These are phyloP conservation scores for Phytophthora europaea DNA, from an alignment of 352 stramenopile species.

Conservation along the genomic window DNA sequence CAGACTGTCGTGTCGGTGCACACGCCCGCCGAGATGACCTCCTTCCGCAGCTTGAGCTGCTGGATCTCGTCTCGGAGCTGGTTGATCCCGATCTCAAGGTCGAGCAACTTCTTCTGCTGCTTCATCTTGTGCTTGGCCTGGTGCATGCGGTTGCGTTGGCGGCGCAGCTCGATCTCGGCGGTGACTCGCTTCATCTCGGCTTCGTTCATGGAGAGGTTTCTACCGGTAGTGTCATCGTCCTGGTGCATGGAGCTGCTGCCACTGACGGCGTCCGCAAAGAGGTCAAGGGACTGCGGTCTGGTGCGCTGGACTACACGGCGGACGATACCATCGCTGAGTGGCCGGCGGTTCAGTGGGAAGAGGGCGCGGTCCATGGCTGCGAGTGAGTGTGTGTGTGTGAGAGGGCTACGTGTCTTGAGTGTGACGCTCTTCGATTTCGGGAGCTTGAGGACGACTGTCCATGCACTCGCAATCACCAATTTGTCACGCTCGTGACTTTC, in stretches of 20 bases:
- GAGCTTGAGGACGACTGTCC: no score
- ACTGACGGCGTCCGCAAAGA: constrained; percentile 6
- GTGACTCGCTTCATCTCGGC: neutral
- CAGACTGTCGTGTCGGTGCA: constrained; percentile 17
- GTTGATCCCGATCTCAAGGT: constrained; percentile 11
- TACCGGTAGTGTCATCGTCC: neutral
- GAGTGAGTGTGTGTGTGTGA: neutral
- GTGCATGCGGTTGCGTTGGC: constrained; percentile 20
- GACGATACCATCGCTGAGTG: constrained; percentile 12
- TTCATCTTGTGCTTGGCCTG: constrained; percentile 29
- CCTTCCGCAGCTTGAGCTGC: constrained; percentile 13
- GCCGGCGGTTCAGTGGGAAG: constrained; percentile 8
- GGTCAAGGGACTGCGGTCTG: constrained; percentile 9
- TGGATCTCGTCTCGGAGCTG: constrained; percentile 22
- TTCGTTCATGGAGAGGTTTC: neutral
- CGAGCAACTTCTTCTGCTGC: constrained; percentile 8
- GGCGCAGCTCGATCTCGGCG: constrained; percentile 10
- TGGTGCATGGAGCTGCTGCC: constrained; percentile 16
- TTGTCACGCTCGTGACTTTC: no score
- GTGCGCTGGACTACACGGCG: constrained; percentile 10
- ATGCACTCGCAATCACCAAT: no score
- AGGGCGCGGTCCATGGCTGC: constrained; percentile 7
- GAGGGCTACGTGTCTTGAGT: neutral
- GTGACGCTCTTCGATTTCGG: no score
- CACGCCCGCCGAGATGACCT: constrained; percentile 7